Percentiles rank a stretch among this genome's conserved stretches.
phyloP scores from a whole-genome alignment of 2,329 filamentous ascomycete genomes.

The Myriosclerotinia scirpicola region DNA sequence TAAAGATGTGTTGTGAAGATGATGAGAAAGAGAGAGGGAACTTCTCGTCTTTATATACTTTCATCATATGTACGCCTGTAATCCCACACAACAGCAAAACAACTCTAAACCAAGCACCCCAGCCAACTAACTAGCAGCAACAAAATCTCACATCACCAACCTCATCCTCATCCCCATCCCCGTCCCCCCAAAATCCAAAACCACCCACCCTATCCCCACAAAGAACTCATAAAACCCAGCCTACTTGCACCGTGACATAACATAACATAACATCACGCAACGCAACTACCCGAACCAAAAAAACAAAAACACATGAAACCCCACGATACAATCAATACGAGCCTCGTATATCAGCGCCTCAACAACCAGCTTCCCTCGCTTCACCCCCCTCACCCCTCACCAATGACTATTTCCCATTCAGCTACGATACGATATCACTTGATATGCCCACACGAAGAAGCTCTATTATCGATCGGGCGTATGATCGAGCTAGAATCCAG shows the following conservation, averaged over 20 bases:
- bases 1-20: conserved; percentile 2
- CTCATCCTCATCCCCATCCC: neutral
- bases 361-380: neutral
- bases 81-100: neutral
- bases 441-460: conserved; percentile 6
- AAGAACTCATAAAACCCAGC: neutral
- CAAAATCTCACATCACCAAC: neutral
- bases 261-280: too few species aligned
- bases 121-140: neutral
- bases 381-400: neutral
- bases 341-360: neutral
- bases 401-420: neutral
- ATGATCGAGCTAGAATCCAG: neutral
- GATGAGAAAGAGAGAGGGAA: neutral
- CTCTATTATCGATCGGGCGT: neutral
- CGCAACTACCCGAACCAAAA: too few species aligned
- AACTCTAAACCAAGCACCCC: neutral
- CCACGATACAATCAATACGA: too few species aligned
- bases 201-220: too few species aligned
- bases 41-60: neutral
- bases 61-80: neutral
- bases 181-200: neutral
- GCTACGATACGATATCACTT: conserved; percentile 9
- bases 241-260: neutral
- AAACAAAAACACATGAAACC: too few species aligned